Evolutionary conservation across 352 stramenopile genomes (phyloP).

Genomic region (Hyaloperonospora arabidopsidis): DNA sequence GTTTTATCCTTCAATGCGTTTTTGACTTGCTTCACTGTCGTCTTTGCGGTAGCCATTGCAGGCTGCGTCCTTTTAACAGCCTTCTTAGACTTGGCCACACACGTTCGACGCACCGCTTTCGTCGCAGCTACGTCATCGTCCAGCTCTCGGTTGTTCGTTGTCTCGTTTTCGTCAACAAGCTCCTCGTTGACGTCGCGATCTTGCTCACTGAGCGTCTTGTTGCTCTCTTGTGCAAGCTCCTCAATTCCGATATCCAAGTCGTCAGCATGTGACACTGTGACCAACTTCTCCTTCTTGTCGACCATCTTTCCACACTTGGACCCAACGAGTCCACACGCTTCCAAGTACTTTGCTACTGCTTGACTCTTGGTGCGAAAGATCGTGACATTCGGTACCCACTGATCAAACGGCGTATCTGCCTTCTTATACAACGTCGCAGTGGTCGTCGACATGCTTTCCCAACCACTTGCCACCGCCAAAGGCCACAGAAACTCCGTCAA

Average conservation of each 20-base stretch:
- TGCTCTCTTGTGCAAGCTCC: neutral
- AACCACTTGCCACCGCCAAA: conserved; percentile 43
- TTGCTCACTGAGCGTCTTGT: neutral
- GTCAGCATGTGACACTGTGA: conserved; percentile 5
- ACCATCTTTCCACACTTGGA: conserved; percentile 2
- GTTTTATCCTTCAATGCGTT: conserved; percentile 11
- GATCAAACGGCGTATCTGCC: conserved; percentile 52
- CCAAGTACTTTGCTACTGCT: conserved; percentile 57
- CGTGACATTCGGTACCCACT: conserved; percentile 65
- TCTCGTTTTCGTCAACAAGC: conserved; percentile 4
- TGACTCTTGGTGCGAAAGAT: conserved; percentile 63
- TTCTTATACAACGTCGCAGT: conserved; percentile 60
- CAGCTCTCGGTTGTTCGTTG: conserved; percentile 20
- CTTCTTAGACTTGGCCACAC: conserved; percentile 1
- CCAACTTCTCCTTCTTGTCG: conserved; percentile 10
- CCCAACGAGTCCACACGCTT: conserved; percentile 22
- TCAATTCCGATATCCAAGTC: conserved; percentile 26
- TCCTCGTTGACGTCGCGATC: conserved; percentile 9
- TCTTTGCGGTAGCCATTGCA: conserved; percentile 1
- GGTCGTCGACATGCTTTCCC: conserved; percentile 42
- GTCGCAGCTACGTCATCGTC: conserved; percentile 9
- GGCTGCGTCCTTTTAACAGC: conserved; percentile 7
- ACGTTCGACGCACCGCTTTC: conserved; percentile 2
- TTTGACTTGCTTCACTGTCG: neutral
- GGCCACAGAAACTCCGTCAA: conserved; percentile 54